These are phyloP conservation scores for Aureobasidium leucospermi DNA, from an alignment of 2,329 filamentous ascomycete genomes.

Conservation along the genomic window DNA sequence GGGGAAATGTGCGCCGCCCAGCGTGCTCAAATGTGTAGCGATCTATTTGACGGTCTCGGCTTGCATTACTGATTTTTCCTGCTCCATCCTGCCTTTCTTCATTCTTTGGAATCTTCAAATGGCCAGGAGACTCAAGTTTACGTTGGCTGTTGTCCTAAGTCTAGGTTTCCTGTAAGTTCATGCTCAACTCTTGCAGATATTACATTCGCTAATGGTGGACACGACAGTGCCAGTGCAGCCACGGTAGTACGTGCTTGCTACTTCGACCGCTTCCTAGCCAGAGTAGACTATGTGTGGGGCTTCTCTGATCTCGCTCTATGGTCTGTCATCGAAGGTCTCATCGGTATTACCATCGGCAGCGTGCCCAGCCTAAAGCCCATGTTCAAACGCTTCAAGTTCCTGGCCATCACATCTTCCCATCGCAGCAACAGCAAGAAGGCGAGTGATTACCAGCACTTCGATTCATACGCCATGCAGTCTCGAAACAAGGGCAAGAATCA, in stretches of 20 bases:
- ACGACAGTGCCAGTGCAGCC: conserved; percentile 38
- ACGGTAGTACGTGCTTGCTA: conserved; percentile 37
- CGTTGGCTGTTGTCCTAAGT: conserved; percentile 27
- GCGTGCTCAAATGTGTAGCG: conserved; percentile 14
- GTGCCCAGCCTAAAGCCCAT: conserved; percentile 16
- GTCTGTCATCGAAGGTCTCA: conserved; percentile 15
- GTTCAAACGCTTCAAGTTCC: neutral
- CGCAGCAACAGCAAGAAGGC: neutral
- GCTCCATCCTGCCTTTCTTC: conserved; percentile 29
- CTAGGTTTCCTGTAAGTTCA: conserved; percentile 24
- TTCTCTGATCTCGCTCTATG: conserved; percentile 15
- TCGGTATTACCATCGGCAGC: conserved; percentile 16
- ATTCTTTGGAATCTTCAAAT: conserved; percentile 32
- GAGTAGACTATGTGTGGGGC: conserved; percentile 29
- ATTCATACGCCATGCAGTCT: neutral
- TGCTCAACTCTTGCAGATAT: no score
- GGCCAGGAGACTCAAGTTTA: conserved; percentile 26
- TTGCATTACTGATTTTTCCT: conserved; percentile 31
- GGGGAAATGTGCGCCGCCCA: conserved; percentile 4
- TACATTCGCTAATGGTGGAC: neutral
- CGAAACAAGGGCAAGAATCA: neutral
- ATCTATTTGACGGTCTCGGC: conserved; percentile 12
- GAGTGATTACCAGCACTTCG: neutral
- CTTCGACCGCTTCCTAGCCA: conserved; percentile 27
- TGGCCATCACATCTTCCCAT: neutral